Base-by-base conservation (phyloP, 2,329 filamentous ascomycete genomes). In the Ophiostoma himal-ulmi region DNA sequence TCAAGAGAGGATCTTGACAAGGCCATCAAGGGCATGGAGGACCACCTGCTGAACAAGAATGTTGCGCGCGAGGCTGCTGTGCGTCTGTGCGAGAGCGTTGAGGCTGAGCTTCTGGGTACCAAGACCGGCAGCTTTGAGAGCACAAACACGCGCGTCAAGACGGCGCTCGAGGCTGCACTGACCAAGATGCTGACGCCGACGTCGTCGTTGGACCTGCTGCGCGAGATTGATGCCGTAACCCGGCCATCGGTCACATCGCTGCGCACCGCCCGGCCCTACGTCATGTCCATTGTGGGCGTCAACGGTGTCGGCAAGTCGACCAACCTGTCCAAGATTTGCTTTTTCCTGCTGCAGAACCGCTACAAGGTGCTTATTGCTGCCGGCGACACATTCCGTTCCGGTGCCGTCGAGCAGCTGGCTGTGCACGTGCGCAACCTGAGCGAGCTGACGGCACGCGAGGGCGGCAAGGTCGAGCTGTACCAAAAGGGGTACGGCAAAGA, bases 271-370 rank as follows among this genome's bases (percentile, higher is more conserved):
- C 90, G 95, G 4, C 95, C 95, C 62, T 99, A 98, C 78, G 94
- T 98, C 76, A 96, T 99, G 78, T 97, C 93, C 71, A 97, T 99
- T 73, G 95, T 99, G 62, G 95, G 95, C 73, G 95, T 99, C 78
- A 99, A 99, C 79, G 95, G 95, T 69, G 95, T 99, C 52, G 95
- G 95, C 77, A 99, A 99, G 82, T 97, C 94, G 20, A 99, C 95
- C 69, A 98, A 97, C 78, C 85, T 99, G 52, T 94, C 92, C 79
- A 99, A 99, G 81, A 97, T 99, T 75, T 96, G 94, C 80, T 99
- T 95, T 82, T 99, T 99, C 82, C 84, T 99, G 52, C 84, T 99
- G 41, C 94, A 99, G 80, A 99, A 99, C 83, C 94, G 96, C 78
- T 96, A 97, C 83, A 91, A 91, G 77, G 93, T 99, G 20, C 86